Evolutionary conservation across 495 filamentous ascomycete genomes (phyloP).

Genomic region (Thozetella sp.): DNA sequence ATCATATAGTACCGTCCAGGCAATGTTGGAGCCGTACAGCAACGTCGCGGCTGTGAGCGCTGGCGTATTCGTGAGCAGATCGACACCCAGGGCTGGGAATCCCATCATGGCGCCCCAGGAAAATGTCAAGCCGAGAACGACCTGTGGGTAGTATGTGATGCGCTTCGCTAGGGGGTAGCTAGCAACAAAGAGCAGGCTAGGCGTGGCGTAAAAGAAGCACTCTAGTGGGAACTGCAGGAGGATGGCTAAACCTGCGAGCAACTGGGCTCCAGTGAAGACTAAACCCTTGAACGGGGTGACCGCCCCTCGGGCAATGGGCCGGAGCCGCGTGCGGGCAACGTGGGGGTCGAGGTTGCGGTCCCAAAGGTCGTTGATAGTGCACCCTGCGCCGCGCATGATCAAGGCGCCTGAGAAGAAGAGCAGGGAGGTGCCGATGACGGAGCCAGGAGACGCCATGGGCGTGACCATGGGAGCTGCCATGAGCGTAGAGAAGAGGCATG

Average conservation of each 20-base stretch:
- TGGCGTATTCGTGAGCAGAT: constrained; percentile 66
- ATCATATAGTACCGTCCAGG: constrained; percentile 96
- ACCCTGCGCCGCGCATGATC: constrained; percentile 97
- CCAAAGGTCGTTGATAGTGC: constrained; percentile 97
- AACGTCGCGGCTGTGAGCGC: constrained; percentile 69
- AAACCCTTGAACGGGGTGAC: constrained; percentile 74
- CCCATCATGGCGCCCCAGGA: constrained; percentile 98
- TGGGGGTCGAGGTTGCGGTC: constrained; percentile 90
- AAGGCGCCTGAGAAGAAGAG: constrained; percentile 88
- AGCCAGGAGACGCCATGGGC: constrained; percentile 58
- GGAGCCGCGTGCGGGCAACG: constrained; percentile 82
- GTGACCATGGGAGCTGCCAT: constrained; percentile 62
- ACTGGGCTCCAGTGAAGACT: constrained; percentile 79
- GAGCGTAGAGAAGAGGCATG: constrained; percentile 89
- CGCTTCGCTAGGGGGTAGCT: constrained; percentile 92
- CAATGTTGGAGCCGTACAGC: constrained; percentile 83
- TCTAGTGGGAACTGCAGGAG: constrained; percentile 83
- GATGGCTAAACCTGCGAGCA: constrained; percentile 78
- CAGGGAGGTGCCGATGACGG: constrained; percentile 62
- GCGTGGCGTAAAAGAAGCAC: constrained; percentile 87
- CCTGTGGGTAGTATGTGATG: constrained; percentile 92
- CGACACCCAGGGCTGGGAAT: constrained; percentile 88
- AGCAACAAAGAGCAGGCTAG: constrained; percentile 78
- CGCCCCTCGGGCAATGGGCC: constrained; percentile 87
- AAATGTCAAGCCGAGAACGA: constrained; percentile 89